phyloP scores from a whole-genome alignment of 257 asterid species.

The Voacanga thouarsii region DNA sequence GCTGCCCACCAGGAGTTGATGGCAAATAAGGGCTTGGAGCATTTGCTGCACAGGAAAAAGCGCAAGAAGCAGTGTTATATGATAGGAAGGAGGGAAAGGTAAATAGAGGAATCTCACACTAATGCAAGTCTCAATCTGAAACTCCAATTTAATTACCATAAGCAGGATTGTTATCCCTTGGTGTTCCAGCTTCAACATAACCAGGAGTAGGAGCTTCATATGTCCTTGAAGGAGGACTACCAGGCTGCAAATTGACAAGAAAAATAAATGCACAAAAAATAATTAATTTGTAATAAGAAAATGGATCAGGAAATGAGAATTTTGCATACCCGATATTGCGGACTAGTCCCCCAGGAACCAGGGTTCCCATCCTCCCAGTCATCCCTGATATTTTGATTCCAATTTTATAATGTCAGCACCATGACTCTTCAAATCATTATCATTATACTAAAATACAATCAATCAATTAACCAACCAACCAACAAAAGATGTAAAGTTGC shows the following conservation, averaged over 20 bases:
- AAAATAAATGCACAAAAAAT: background rate
- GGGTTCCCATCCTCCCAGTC: slow-evolving; percentile 98
- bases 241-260: slow-evolving; percentile 52
- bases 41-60: slow-evolving; percentile 58
- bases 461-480: background rate
- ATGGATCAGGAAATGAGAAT: slow-evolving; percentile 5
- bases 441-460: background rate
- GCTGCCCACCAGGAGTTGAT: slow-evolving; percentile 96
- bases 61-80: background rate
- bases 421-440: background rate
- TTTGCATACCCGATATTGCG: slow-evolving; percentile 76
- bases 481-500: background rate
- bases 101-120: background rate
- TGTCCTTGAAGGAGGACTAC: slow-evolving; percentile 79
- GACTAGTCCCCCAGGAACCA: slow-evolving; percentile 96
- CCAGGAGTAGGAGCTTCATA: slow-evolving; percentile 99
- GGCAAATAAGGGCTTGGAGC: slow-evolving; percentile 99
- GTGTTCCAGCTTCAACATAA: slow-evolving; percentile 91
- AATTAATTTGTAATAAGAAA: background rate
- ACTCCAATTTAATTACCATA: slow-evolving; percentile 46
- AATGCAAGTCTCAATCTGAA: slow-evolving; percentile 7
- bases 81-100: background rate
- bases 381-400: slow-evolving; percentile 54
- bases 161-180: slow-evolving; percentile 71
- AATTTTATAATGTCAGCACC: slow-evolving; percentile 19